Percentiles rank a stretch among this genome's conserved stretches.
These are phyloP conservation scores for Bocquillonia castaneifolia DNA, from an alignment of 441 rosid genomes.

Conservation along the genomic window DNA sequence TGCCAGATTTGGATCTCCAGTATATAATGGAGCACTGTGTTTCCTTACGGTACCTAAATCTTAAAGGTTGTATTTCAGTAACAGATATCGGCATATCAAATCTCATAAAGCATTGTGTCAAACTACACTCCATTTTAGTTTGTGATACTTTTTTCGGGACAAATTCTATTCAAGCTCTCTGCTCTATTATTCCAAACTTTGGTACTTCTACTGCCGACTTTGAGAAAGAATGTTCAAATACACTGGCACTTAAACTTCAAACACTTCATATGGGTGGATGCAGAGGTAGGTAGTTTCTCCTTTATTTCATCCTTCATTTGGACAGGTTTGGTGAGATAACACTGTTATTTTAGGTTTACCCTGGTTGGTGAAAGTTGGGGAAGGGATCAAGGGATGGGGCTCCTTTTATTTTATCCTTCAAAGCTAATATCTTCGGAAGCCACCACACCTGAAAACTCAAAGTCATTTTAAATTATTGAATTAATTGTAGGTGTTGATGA, in stretches of 20 bases:
- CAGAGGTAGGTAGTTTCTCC: slow-evolving; percentile 47
- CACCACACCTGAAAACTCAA: not conserved
- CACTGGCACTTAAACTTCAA: slow-evolving; percentile 52
- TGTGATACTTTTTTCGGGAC: slow-evolving; percentile 68
- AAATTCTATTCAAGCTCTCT: slow-evolving; percentile 55
- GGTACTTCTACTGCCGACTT: slow-evolving; percentile 24
- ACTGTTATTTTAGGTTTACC: not conserved
- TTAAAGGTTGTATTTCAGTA: slow-evolving; percentile 61
- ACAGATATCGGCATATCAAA: slow-evolving; percentile 65
- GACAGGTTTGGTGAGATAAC: slow-evolving; percentile 7
- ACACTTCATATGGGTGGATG: slow-evolving; percentile 70
- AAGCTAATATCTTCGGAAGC: not conserved
- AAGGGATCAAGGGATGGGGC: not conserved
- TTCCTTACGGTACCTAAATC: slow-evolving; percentile 55
- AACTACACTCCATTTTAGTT: slow-evolving; percentile 55
- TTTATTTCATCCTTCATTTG: slow-evolving; percentile 5
- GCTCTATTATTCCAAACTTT: slow-evolving; percentile 27
- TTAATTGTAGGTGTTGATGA: slow-evolving; percentile 52
- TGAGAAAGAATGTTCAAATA: slow-evolving; percentile 30
- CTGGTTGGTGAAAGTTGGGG: not conserved
- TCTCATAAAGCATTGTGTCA: slow-evolving; percentile 40
- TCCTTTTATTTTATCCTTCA: not conserved
- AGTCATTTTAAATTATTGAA: slow-evolving; percentile 3
- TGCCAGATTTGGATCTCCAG: slow-evolving; percentile 56
- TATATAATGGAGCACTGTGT: slow-evolving; percentile 39